phyloP scores from a whole-genome alignment of 2,329 filamentous ascomycete genomes.

The Verticillium dahliae region DNA sequence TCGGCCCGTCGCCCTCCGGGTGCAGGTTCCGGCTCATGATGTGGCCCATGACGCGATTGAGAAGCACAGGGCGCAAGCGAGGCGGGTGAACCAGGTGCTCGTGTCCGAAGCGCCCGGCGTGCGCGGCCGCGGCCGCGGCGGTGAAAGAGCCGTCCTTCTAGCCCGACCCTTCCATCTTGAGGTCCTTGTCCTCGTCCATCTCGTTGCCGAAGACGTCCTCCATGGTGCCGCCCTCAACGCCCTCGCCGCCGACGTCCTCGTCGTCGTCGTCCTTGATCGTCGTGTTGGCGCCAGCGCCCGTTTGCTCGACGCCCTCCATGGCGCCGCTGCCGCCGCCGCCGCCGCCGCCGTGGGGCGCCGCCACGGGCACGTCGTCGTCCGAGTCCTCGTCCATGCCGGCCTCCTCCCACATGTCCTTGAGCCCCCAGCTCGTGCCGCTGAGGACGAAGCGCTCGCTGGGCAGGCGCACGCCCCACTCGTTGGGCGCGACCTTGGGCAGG shows the following conservation, averaged over 20 bases:
- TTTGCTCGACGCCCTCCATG: slow-evolving; percentile 41
- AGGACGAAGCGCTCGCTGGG: slow-evolving; percentile 64
- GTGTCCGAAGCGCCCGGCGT: not conserved
- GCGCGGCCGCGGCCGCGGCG: not conserved
- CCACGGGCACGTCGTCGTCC: slow-evolving; percentile 33
- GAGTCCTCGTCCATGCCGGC: slow-evolving; percentile 31
- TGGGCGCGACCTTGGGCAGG: slow-evolving; percentile 54
- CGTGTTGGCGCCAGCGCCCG: slow-evolving; percentile 26
- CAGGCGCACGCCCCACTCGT: slow-evolving; percentile 61
- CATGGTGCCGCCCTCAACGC: slow-evolving; percentile 41
- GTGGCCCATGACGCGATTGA: not conserved
- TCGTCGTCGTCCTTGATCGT: slow-evolving; percentile 9
- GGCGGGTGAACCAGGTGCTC: not conserved
- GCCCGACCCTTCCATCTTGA: slow-evolving; percentile 27
- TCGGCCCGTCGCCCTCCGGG: not conserved
- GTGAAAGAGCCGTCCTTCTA: not conserved
- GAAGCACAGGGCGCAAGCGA: too few species aligned
- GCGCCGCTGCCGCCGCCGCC: slow-evolving; percentile 30
- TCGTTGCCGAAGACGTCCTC: slow-evolving; percentile 51
- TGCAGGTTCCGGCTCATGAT: not conserved
- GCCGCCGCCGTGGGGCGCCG: slow-evolving; percentile 27
- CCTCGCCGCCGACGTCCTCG: slow-evolving; percentile 38
- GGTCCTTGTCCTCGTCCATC: slow-evolving; percentile 51
- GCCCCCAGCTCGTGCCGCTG: slow-evolving; percentile 58
- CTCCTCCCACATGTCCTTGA: slow-evolving; percentile 53